Base-by-base conservation (phyloP, 2,329 filamentous ascomycete genomes). In the Dissoconium aciculare region DNA sequence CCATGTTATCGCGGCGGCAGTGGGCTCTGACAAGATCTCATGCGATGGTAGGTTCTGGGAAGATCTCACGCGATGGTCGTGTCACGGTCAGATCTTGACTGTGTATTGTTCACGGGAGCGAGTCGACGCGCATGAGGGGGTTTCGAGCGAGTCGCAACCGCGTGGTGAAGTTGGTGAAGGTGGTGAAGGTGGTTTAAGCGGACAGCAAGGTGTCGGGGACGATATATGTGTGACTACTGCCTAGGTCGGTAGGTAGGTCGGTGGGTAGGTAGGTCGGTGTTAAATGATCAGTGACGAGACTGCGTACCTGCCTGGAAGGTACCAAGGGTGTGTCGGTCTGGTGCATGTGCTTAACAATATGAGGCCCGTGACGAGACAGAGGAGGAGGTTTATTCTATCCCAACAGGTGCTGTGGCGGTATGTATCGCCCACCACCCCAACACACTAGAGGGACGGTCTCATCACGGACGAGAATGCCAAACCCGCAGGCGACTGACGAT, bases 1-100 rank as follows among this genome's bases (percentile, higher is more conserved):
- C 75, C 63, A 53, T 54, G 34, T 26, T 46, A 31, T 17, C 36
- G 27, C 31, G n/a, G n/a, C n/a, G n/a, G n/a, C n/a, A n/a, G n/a
- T n/a, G n/a, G n/a, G n/a, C n/a, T n/a, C n/a, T n/a, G n/a, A n/a
- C n/a, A n/a, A n/a, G n/a, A n/a, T n/a, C 15, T 15, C 33, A n/a
- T n/a, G 8, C 19, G 27, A 26, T 23, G 26, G 26, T 21, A 27
- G 17, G 11, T 11, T 15, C 13, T 11, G 14, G 28, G 15, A 15
- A 25, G 16, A 11, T 9, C 30, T 16, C 13, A 15, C 26, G 34
- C 27, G 17, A 16, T 14, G 15, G 15, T 26, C 8, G 26, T 15
- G 12, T 15, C n/a, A n/a, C 12, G 15, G 15, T 15, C 25, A 14
- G 11, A 16, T 17, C 12, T 29, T 32, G 15, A 21, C 15, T 26